Evolutionary conservation across 108 stramenopile species (phyloP).

Genomic region (Aurantiochytrium sp.): DNA sequence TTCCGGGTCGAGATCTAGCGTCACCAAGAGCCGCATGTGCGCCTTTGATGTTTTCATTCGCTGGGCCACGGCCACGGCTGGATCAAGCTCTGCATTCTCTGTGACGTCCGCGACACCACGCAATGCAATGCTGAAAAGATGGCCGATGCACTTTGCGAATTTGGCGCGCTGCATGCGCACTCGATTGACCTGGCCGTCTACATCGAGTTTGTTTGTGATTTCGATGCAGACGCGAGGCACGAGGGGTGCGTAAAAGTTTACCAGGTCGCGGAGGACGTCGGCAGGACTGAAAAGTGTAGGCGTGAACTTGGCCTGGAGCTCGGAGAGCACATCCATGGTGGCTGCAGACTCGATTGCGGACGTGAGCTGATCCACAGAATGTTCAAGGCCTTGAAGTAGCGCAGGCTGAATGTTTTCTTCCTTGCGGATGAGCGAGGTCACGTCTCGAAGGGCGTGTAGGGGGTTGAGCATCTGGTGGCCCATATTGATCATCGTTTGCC

Average conservation of each 20-base stretch:
- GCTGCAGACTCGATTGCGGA: not conserved
- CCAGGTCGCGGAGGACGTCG: not conserved
- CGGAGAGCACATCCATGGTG: not conserved
- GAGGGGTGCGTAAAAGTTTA: not conserved
- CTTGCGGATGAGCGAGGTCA: not conserved
- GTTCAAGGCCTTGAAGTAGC: not conserved
- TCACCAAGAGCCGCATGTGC: too few relatives aligned
- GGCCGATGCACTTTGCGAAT: not conserved
- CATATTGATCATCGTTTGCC: not conserved
- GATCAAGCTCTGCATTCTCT: too few relatives aligned
- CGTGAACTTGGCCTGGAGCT: not conserved
- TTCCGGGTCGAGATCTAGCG: not conserved
- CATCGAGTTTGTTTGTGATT: not conserved
- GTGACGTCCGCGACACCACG: not conserved
- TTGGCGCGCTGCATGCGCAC: not conserved
- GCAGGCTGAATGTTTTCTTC: not conserved
- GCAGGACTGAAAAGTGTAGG: not conserved
- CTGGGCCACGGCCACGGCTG: too few relatives aligned
- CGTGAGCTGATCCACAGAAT: not conserved
- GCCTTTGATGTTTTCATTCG: too few relatives aligned
- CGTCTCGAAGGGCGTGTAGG: not conserved
- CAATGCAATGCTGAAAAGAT: not conserved
- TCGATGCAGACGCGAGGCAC: not conserved
- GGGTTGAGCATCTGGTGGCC: conserved; percentile 10
- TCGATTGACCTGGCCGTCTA: not conserved